Evolutionary conservation across 2,329 filamentous ascomycete genomes (phyloP), one percentile per base, ranked within the genome.

Genomic region (Bipolaris victoriae): DNA sequence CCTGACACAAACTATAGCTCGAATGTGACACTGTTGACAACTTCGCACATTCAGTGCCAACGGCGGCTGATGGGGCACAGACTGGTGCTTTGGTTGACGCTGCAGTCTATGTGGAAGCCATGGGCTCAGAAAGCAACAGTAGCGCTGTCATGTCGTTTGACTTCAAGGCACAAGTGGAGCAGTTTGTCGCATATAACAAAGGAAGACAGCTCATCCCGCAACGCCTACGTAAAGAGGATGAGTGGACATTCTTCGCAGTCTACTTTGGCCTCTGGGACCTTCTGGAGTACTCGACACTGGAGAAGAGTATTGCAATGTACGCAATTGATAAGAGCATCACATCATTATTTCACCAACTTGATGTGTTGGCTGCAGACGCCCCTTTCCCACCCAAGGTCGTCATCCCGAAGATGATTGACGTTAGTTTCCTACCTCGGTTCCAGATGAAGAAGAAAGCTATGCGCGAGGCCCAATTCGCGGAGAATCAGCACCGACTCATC

Each of bases 191-290:
- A 31, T 72, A 70, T 47, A 63, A 63, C 43, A 63, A 65, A 50
- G 58, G 59, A n/a, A 55, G 53, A 48, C 46, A 53, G 15, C 51
- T 51, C 35, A 63, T 72, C 16, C 58, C 67, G 6, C 53, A 63
- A 48, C 56, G 62, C 10, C 61, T 69, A 37, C 57, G 60, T 16
- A 60, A 59, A 47, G 49, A 59, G 11, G 64, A 73, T 31, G 64
- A 73, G 47, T 69, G 67, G 67, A 75, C 69, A 22, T 51, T 75
- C 33, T 76, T 76, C 56, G 75, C 75, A 9, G 66, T 77, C 15
- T 71, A 71, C 37, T 76, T 77, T 48, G 75, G 76, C 13, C 63
- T 73, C 18, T 76, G 72, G 70, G 76, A 77, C 47, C 54, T 77
- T 22, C 60, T 74, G 60, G 68, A 73, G 45, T 77, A 72, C 50